Evolutionary conservation across 129 eudicot genomes (phyloP), one percentile per base, ranked within the genome.

Genomic region (Sambucus nigra): DNA sequence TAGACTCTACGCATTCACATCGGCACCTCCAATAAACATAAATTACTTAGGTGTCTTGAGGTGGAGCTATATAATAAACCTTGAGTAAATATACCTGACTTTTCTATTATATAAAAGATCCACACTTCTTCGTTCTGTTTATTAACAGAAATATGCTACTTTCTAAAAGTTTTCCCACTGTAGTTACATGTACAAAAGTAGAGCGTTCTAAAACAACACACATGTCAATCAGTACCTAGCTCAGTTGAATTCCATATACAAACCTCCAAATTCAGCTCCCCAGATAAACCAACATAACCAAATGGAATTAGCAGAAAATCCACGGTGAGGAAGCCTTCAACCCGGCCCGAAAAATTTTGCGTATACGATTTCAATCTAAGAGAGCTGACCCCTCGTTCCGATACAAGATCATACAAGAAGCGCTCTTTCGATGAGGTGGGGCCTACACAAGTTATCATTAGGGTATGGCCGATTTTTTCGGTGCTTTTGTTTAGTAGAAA

Each of bases 261-360:
- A 59, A 84, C 69, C 77, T 84, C 88, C 57, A 84, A 59, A 49
- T 80, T 80, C 23, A 84, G 63, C 59, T 68, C 68, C 50, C 88
- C 94, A 0, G 68, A 71, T 2, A 85, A 74, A 57, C 47, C 45
- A 10, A 80, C 39, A 29, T 76, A 77, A 38, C 67, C 72, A 63
- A 73, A 80, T 1, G 94, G 94, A 45, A 84, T 75, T 61, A 80
- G 41, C 6, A 80, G 86, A 62, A 84, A 84, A 70, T 84, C 94
- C 45, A 72, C 31, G 0, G 76, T 77, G 2, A 80, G 80, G 5
- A 79, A 70, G 29, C 88, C 79, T 68, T 80, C 88, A 13, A 74
- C 77, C 70, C 88, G 59, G 15, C 86, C 80, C 2, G 95, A 88
- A 61, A 59, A 80, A 44, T 65, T 84, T 26, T 65, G 75, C 1